phyloP scores from a whole-genome alignment of 169 alveolate genomes.

The Plasmodium chabaudi region DNA sequence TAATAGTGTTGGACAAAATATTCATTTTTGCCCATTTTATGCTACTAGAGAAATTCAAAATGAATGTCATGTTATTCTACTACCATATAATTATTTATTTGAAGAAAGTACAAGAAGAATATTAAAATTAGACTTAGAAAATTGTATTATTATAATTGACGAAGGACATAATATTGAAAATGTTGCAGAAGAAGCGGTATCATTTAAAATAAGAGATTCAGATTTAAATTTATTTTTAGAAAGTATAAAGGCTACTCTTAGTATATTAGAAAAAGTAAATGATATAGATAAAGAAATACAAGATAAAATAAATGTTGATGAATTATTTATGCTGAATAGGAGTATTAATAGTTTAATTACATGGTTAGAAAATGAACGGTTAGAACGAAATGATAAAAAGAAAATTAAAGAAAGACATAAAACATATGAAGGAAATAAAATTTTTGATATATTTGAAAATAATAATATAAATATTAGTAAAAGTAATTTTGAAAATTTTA shows the following conservation, averaged over 20 bases:
- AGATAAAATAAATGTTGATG: conserved; percentile 43
- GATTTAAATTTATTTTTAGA: conserved; percentile 80
- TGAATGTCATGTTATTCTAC: conserved; percentile 89
- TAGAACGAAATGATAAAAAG: conserved; percentile 55
- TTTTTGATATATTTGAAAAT: conserved; percentile 58
- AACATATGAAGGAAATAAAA: conserved; percentile 68
- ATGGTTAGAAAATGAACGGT: conserved; percentile 46
- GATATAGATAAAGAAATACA: conserved; percentile 52
- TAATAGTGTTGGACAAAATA: conserved; percentile 80
- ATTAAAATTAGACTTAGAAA: conserved; percentile 84
- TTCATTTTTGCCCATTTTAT: conserved; percentile 93
- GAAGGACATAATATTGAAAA: conserved; percentile 96
- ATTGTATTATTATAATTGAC: conserved; percentile 92
- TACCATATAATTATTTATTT: conserved; percentile 94
- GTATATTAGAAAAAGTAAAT: conserved; percentile 45
- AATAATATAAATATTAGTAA: conserved; percentile 66
- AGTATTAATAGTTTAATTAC: conserved; percentile 55
- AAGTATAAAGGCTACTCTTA: conserved; percentile 73
- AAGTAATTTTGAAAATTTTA: conserved; percentile 60
- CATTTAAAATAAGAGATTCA: conserved; percentile 82
- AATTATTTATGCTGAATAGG: conserved; percentile 55
- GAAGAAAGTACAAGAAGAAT: conserved; percentile 88
- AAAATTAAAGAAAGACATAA: conserved; percentile 75
- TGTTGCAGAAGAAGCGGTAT: conserved; percentile 91
- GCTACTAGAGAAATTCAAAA: conserved; percentile 89